Conservation (phyloP, 108 stramenopile species). For the Cyclotella cryptica region DNA sequence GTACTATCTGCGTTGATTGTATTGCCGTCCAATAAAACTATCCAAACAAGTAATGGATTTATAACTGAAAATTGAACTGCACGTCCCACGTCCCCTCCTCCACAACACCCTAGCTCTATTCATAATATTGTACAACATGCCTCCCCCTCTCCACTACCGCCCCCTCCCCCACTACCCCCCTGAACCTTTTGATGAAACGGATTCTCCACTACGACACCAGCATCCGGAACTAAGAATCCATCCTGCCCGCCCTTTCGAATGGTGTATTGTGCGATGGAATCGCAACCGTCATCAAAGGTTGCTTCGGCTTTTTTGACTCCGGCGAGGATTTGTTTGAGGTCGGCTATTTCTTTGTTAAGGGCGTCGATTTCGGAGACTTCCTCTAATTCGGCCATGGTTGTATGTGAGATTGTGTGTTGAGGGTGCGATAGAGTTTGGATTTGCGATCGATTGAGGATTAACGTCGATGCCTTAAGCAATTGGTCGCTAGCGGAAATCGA, state of each 20-base stretch:
- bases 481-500: too few relatives aligned
- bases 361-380: constrained; percentile 25
- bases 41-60: not conserved
- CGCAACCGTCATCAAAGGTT: constrained; percentile 17
- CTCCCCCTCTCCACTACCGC: constrained; percentile 14
- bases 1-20: not conserved
- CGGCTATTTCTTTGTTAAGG: constrained; percentile 21
- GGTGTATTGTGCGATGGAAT: constrained; percentile 20
- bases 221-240: constrained; percentile 27
- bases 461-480: too few relatives aligned
- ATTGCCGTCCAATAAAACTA: not conserved
- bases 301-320: constrained; percentile 13
- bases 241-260: constrained; percentile 11
- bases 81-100: not conserved
- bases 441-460: too few relatives aligned
- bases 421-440: not conserved
- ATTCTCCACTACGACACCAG: constrained; percentile 12
- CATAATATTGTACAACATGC: constrained; percentile 4
- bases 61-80: not conserved
- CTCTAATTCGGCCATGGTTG: constrained; percentile 24
- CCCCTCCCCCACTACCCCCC: constrained; percentile 23
- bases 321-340: constrained; percentile 28
- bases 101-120: not conserved
- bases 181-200: constrained; percentile 27
- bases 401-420: not conserved